A percentile compares a stretch with the other conserved stretches of the same genome.
Conservation (phyloP, 1,139 yeast species). For the Pichia sp. region DNA sequence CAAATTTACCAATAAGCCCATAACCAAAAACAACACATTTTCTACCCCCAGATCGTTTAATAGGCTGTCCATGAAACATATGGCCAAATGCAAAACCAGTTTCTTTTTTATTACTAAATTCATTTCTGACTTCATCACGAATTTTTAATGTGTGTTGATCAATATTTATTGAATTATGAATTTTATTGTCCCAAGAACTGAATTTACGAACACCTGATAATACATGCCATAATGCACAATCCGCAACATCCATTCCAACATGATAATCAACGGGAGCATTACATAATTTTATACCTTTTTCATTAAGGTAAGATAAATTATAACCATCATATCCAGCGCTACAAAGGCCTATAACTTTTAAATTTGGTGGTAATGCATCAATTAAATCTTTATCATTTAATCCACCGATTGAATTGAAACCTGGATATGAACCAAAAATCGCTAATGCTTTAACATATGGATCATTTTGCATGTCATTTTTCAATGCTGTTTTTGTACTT, state of each 20-base stretch:
- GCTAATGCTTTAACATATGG: background rate
- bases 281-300: conserved; percentile 48
- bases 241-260: conserved; percentile 71
- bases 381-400: conserved; percentile 33
- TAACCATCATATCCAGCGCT: conserved; percentile 67
- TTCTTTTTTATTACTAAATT: conserved; percentile 4
- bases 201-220: conserved; percentile 60
- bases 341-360: conserved; percentile 57
- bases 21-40: conserved; percentile 64
- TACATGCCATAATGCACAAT: conserved; percentile 56
- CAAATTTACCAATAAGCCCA: conserved; percentile 67
- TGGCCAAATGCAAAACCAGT: conserved; percentile 33
- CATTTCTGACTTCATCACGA: conserved; percentile 15
- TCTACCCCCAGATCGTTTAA: conserved; percentile 16
- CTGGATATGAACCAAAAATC: background rate
- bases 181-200: conserved; percentile 43
- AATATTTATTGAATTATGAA: conserved; percentile 5
- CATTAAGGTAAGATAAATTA: conserved; percentile 39
- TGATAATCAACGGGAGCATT: conserved; percentile 51
- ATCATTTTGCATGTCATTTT: background rate
- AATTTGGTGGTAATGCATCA: conserved; percentile 41
- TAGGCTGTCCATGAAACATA: conserved; percentile 36
- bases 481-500: background rate
- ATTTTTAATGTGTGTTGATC: conserved; percentile 10
- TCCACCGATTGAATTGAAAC: background rate